phyloP scores from a whole-genome alignment of 805 yeast genomes.

The Myxozyma mucilagina region DNA sequence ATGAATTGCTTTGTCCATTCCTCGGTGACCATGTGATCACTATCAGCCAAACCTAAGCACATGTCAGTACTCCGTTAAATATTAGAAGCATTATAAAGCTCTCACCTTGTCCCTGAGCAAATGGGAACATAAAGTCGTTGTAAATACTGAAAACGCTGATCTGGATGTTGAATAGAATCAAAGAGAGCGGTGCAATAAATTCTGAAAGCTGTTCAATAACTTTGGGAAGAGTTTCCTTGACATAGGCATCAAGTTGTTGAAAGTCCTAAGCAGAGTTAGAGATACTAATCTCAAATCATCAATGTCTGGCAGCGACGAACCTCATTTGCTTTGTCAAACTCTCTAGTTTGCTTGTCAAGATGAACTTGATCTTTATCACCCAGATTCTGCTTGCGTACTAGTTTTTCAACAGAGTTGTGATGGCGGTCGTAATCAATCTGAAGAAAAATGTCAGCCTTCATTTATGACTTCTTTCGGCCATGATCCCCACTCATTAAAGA shows the following conservation, averaged over 20 bases:
- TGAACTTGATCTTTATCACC: constrained; percentile 38
- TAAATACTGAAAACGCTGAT: constrained; percentile 34
- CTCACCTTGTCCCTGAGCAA: constrained; percentile 35
- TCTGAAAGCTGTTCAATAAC: constrained; percentile 37
- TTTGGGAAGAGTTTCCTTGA: constrained; percentile 37
- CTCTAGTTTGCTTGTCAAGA: constrained; percentile 36
- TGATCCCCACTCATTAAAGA: background rate
- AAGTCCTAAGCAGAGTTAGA: constrained; percentile 29
- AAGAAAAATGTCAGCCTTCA: background rate
- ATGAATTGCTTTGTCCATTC: constrained; percentile 39
- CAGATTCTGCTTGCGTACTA: constrained; percentile 33
- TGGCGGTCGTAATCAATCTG: constrained; percentile 41
- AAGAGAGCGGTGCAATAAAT: constrained; percentile 38
- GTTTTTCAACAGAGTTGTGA: constrained; percentile 39
- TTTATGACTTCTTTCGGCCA: background rate
- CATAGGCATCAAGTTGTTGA: constrained; percentile 37
- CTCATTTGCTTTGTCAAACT: constrained; percentile 38
- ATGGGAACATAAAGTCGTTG: constrained; percentile 31
- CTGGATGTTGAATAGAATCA: constrained; percentile 37
- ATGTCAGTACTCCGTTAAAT: background rate
- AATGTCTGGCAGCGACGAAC: background rate
- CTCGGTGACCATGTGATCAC: constrained; percentile 28
- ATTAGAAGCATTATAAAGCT: background rate
- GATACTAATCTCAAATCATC: background rate
- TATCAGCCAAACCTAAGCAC: constrained; percentile 5